phyloP scores from a whole-genome alignment of 1,139 yeast genomes.

The Saccharomyces hybrid region DNA sequence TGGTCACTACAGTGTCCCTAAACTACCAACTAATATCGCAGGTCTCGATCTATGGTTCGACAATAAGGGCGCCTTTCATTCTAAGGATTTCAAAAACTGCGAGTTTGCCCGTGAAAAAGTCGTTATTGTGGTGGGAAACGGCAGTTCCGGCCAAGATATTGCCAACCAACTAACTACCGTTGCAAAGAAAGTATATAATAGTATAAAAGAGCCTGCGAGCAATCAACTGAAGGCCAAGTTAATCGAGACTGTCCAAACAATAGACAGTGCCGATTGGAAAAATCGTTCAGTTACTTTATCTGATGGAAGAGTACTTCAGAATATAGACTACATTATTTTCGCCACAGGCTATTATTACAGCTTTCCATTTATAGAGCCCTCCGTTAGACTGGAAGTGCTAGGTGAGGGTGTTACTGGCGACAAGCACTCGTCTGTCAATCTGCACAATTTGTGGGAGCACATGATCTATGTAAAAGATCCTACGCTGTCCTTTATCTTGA shows the following conservation, averaged over 20 bases:
- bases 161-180: slow-evolving; percentile 42
- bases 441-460: slow-evolving; percentile 48
- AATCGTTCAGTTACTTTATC: slow-evolving; percentile 31
- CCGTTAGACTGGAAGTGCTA: slow-evolving; percentile 29
- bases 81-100: slow-evolving; percentile 50
- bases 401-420: slow-evolving; percentile 36
- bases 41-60: slow-evolving; percentile 41
- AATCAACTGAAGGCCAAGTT: slow-evolving; percentile 26
- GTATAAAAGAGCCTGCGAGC: slow-evolving; percentile 31
- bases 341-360: slow-evolving; percentile 58
- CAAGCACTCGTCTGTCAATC: slow-evolving; percentile 34
- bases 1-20: slow-evolving; percentile 50
- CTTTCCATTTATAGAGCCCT: slow-evolving; percentile 40
- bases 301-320: slow-evolving; percentile 35
- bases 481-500: slow-evolving; percentile 45
- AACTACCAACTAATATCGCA: slow-evolving; percentile 37
- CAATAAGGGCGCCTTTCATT: slow-evolving; percentile 48
- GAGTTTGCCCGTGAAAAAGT: slow-evolving; percentile 36
- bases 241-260: slow-evolving; percentile 20
- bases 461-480: slow-evolving; percentile 47
- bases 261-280: slow-evolving; percentile 31
- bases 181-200: slow-evolving; percentile 39
- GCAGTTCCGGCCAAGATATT: slow-evolving; percentile 56
- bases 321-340: slow-evolving; percentile 46
- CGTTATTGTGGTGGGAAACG: slow-evolving; percentile 52